Conservation (phyloP, 2,329 filamentous ascomycete species). For the Fusarium dlaminii region DNA sequence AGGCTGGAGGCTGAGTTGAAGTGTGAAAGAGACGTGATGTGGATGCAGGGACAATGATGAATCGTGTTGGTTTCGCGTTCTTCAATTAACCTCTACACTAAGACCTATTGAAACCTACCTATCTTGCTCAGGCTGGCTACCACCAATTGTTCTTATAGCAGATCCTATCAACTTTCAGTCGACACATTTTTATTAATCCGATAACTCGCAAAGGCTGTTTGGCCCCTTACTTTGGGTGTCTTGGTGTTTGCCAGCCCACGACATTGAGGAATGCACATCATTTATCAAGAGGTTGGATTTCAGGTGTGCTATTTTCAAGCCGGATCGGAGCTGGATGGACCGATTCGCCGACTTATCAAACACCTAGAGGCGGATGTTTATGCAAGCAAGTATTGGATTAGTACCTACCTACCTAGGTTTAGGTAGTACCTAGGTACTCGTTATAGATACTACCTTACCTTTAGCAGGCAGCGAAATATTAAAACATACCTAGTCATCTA, state of each 20-base stretch:
- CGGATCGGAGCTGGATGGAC: slow-evolving; percentile 11
- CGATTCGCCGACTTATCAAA: slow-evolving; percentile 14
- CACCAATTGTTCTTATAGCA: neutral
- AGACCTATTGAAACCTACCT: neutral
- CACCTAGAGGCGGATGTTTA: neutral
- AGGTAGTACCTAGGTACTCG: too few relatives aligned
- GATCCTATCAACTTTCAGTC: neutral
- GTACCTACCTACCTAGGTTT: neutral
- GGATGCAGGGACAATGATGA: slow-evolving; percentile 14
- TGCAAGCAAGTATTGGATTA: neutral
- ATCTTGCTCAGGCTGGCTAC: neutral
- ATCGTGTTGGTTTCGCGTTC: slow-evolving; percentile 42
- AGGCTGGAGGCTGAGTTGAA: slow-evolving; percentile 28
- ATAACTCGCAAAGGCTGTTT: neutral
- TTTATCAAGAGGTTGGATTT: slow-evolving; percentile 21
- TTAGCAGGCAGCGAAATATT: neutral
- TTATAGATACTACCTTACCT: neutral
- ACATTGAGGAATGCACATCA: slow-evolving; percentile 9
- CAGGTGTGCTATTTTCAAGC: slow-evolving; percentile 20
- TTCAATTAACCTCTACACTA: neutral
- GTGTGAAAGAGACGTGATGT: slow-evolving; percentile 10
- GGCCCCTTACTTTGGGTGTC: neutral
- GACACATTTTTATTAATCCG: neutral
- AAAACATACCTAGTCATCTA: neutral
- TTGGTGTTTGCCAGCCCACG: neutral